phyloP scores from a whole-genome alignment of 257 asterid genomes.

The Catharanthus roseus region DNA sequence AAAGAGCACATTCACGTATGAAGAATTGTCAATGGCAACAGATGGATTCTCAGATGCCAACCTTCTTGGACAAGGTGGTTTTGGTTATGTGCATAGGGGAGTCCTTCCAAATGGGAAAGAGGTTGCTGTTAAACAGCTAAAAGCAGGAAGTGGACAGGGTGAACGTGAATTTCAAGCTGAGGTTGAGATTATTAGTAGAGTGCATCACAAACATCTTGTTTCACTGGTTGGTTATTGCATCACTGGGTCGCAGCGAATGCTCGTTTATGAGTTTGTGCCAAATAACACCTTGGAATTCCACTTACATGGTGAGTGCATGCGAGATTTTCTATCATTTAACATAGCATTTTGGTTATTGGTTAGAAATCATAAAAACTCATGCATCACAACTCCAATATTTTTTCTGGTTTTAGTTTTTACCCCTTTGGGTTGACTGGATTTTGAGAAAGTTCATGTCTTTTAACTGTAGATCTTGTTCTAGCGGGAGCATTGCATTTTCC shows the following conservation, averaged over 20 bases:
- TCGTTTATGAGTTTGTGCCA: slow-evolving; percentile 81
- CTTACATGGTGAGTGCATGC: slow-evolving; percentile 5
- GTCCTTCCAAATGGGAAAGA: slow-evolving; percentile 80
- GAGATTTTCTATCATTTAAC: not conserved
- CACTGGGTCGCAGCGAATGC: slow-evolving; percentile 62
- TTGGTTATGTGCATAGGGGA: slow-evolving; percentile 89
- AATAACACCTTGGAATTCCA: slow-evolving; percentile 16
- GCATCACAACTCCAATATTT: no score
- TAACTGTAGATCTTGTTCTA: not conserved
- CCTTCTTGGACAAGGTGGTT: slow-evolving; percentile 97
- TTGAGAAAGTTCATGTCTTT: not conserved
- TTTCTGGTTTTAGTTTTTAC: no score
- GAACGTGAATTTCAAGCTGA: slow-evolving; percentile 94
- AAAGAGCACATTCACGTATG: slow-evolving; percentile 65
- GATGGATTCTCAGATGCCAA: slow-evolving; percentile 86
- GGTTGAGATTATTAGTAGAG: slow-evolving; percentile 93
- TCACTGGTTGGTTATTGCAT: slow-evolving; percentile 95
- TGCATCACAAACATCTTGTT: slow-evolving; percentile 92
- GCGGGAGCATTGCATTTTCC: not conserved
- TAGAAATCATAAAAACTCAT: no score
- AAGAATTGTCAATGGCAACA: slow-evolving; percentile 82
- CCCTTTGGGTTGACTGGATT: not conserved
- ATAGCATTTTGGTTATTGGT: not conserved
- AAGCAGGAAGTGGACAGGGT: slow-evolving; percentile 96
- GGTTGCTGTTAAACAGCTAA: slow-evolving; percentile 78